Evolutionary conservation across 129 eudicot genomes (phyloP), one percentile per base, ranked within the genome.

Genomic region (Scalesia atractyloides): DNA sequence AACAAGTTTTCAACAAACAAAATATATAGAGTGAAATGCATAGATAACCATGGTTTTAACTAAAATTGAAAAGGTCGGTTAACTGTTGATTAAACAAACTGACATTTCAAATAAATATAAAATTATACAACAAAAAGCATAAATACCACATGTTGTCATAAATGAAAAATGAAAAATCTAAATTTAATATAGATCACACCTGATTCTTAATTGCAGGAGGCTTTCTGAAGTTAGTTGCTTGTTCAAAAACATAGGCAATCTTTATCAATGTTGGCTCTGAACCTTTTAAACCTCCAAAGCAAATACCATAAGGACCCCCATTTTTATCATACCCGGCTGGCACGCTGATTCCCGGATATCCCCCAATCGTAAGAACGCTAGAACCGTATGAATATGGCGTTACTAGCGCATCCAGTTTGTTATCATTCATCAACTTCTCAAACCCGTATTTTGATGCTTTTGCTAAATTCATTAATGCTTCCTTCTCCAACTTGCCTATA

Each of bases 181-280:
- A n/a, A n/a, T 68, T 11, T 5, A 56, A 39, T 57, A 16, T 2
- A 56, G 41, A 68, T 76, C 16, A 67, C 26, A 67, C 2, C 24
- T 19, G 26, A 13, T 68, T 30, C 69, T 79, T 54, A 15, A 68
- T 60, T 58, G 64, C 51, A 41, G 97, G 97, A 39, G 90, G 82
- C 65, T 78, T 91, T 67, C 91, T 80, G 37, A 48, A 57, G 41
- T 75, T 73, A 34, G 95, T 82, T 9, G 86, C 89, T 67, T 86
- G 97, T 72, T 88, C 97, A 64, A 91, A 88, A 2, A 82, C 90
- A 81, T 82, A 88, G 37, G 97, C 95, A 22, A 88, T 84, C 73
- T 91, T 95, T 46, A 91, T 88, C 53, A 88, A 53, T 5, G 43
- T 37, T 50, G 92, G 85, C 64, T 88, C 97, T 5, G 82, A 80